Percentiles rank a stretch among this genome's conserved stretches.
phyloP scores from a whole-genome alignment of 208 protist genomes.

The Tritrichomonas musculus region DNA sequence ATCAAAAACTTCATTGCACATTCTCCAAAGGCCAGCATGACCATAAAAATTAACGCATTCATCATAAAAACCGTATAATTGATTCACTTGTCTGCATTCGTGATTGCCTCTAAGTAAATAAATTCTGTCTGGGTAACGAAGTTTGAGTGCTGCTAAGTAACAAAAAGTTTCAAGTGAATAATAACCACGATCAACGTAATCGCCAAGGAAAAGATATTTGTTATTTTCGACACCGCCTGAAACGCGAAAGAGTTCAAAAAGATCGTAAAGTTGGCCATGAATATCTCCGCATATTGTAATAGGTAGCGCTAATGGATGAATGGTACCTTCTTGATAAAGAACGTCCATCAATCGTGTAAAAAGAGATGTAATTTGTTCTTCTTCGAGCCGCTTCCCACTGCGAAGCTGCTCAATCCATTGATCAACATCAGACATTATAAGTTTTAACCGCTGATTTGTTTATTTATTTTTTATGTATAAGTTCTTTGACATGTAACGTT shows the following conservation, averaged over 20 bases:
- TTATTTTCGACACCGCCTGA: neutral
- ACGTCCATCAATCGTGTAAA: conserved; percentile 2
- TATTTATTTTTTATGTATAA: no score
- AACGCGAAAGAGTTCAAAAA: conserved; percentile 30
- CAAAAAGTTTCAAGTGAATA: conserved; percentile 19
- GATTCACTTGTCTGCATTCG: conserved; percentile 77
- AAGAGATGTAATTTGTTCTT: neutral
- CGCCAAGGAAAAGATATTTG: conserved; percentile 26
- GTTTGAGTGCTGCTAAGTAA: neutral
- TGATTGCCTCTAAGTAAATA: conserved; percentile 81
- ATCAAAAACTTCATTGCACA: conserved; percentile 73
- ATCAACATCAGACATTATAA: neutral
- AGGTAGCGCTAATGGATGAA: neutral
- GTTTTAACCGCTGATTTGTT: no score
- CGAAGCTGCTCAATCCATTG: neutral
- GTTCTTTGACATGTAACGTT: no score
- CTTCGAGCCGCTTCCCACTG: neutral
- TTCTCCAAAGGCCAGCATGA: conserved; percentile 70
- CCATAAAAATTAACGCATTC: conserved; percentile 75
- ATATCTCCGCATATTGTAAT: conserved; percentile 35
- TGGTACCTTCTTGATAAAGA: conserved; percentile 9
- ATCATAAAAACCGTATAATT: conserved; percentile 80
- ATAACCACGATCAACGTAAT: conserved; percentile 36
- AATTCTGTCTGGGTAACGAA: conserved; percentile 68
- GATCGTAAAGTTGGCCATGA: conserved; percentile 34